Evolutionary conservation across 1,284 basidiomycete genomes (phyloP).

Genomic region (Puccinia coronata): DNA sequence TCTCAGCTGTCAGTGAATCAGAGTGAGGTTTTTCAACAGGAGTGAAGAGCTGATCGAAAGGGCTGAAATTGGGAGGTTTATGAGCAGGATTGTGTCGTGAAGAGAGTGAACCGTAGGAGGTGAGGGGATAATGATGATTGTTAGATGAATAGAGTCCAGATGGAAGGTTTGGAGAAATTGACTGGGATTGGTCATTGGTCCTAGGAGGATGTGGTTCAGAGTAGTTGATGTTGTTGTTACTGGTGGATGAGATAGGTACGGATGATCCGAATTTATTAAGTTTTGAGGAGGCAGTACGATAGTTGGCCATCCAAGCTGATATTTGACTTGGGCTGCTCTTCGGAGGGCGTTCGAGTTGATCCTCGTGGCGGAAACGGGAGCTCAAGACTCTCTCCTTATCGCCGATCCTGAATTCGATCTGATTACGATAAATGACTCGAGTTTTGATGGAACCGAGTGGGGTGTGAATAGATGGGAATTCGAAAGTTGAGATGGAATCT

Average conservation of each 20-base stretch:
- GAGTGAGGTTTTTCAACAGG: not conserved
- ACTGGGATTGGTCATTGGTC: not conserved
- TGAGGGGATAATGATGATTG: too few species aligned
- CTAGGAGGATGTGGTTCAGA: not conserved
- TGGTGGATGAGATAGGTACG: too few species aligned
- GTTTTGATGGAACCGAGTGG: conserved; percentile 22
- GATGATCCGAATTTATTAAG: not conserved
- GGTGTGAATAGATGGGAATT: conserved; percentile 40
- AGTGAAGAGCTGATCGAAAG: not conserved
- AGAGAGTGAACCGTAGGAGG: too few species aligned
- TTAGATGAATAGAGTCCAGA: too few species aligned
- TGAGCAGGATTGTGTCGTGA: not conserved
- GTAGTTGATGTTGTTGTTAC: not conserved
- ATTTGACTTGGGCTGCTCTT: not conserved
- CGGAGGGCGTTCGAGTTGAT: not conserved
- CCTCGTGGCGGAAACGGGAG: conserved; percentile 33
- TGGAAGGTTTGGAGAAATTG: not conserved
- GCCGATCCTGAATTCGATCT: conserved; percentile 28
- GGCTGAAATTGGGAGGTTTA: not conserved
- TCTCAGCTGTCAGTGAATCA: conserved; percentile 36
- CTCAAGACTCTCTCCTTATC: conserved; percentile 21
- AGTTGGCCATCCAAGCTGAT: not conserved
- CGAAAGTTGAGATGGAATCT: not conserved
- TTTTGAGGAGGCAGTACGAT: not conserved
- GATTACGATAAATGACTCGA: conserved; percentile 34